Evolutionary conservation across 129 eudicot genomes (phyloP), one percentile per base, ranked within the genome.

Genomic region (Flaveria sonorensis): DNA sequence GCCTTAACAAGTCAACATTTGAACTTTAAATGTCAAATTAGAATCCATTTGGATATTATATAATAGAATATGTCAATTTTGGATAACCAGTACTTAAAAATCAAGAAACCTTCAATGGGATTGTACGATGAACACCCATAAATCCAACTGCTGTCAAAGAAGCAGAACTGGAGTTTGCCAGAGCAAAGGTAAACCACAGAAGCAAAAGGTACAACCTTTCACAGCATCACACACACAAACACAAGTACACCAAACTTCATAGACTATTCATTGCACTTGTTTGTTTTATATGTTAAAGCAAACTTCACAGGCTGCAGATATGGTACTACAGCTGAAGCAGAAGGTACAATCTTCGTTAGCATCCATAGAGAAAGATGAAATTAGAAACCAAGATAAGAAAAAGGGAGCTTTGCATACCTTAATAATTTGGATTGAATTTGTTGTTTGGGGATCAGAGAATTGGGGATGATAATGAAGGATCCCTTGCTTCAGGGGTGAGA

Each of bases 381-480:
- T 26, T 64, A 24, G 32, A 64, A 64, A 73, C 7, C 24, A 42
- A 66, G 57, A 78, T 70, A 70, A 56, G 75, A 68, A 57, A n/a
- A 52, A 52, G 16, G 13, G 24, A 10, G 51, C 57, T 77, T 40
- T 40, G 71, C 65, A 56, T 81, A 80, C 79, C 83, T 80, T 60
- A 21, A 30, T 23, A 78, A 15, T 69, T 40, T 53, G 68, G 23
- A 68, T 59, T 78, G 70, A 67, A 36, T 47, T 64, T 53, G 81
- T 26, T 52, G 61, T 63, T 52, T 72, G 60, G 36, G 51, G 60
- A 9, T 39, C 26, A 57, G 62, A 77, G 81, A 56, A 68, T 77
- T 77, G 57, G 69, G 60, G 82, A 46, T 59, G 64, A 70, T 70
- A 59, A 47, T 70, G 79, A 80, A 64, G 79, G 78, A 52, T 62